Evolutionary conservation across 2,329 filamentous ascomycete species (phyloP), one percentile per base, ranked within the genome.

Genomic region (Ceratocystis alfenasii): DNA sequence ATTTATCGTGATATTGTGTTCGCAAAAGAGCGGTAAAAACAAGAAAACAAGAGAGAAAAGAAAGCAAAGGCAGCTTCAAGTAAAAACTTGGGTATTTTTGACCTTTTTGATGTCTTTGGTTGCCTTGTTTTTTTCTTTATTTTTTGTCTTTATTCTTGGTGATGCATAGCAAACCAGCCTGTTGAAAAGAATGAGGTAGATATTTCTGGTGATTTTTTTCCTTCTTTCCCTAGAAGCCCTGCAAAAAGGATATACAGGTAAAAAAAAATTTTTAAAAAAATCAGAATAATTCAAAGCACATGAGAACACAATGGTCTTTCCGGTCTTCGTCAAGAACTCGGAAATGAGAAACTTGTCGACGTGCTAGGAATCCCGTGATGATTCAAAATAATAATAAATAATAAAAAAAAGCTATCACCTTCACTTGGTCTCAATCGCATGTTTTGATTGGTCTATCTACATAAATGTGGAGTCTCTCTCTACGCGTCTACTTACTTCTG

Each of bases 401-500:
- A 25, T 25, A 17, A 15, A 48, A 17, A 48, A 48, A 48, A 48
- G 45, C 45, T 8, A 3, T 48, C 15, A 20, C 45, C 17, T n/a
- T n/a, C 17, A 48, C 45, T 17, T 6, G 1, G 1, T 28, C 36
- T 41, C 2, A 2, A n/a, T 12, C 53, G 53, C 53, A 57, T 57
- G 1, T 12, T 7, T 15, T 57, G 53, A 57, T 57, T 57, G 22
- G 53, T 30, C 20, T 2, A 17, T 1, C 25, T 5, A 5, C 17
- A 6, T 5, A 8, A 5, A 5, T 20, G 46, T 22, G 46, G 53
- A 25, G 50, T 15, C 3, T 20, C 46, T 22, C 62, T 36, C 62
- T 55, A 55, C 48, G 48, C 30, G 45, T 64, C 17, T 10, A 36
- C 5, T 55, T 36, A 53, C 62, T 64, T 64, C 41, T 55, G 46